A percentile compares a stretch with the other conserved stretches of the same genome.
Evolutionary conservation across 2,329 filamentous ascomycete species (phyloP).

Genomic region (Clarireedia homoeocarpa): DNA sequence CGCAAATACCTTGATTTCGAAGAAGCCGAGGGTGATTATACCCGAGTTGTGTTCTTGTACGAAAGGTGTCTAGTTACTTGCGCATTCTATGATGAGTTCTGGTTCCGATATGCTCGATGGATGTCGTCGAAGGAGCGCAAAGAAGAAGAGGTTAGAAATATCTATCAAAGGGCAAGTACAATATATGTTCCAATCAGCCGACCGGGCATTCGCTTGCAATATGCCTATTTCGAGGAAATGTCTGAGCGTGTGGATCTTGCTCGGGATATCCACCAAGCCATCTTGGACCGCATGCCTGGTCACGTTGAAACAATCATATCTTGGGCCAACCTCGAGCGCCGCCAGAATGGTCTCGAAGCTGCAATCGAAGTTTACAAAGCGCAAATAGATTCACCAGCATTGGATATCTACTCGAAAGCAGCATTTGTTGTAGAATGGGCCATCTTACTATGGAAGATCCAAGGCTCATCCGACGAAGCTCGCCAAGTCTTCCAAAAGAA

Average conservation of each 20-base stretch:
- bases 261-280: constrained; percentile 74
- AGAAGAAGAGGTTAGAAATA: constrained; percentile 83
- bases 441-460: constrained; percentile 76
- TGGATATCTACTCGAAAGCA: constrained; percentile 75
- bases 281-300: constrained; percentile 68
- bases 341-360: constrained; percentile 74
- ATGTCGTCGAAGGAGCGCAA: constrained; percentile 75
- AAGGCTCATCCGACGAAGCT: constrained; percentile 72
- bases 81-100: constrained; percentile 95
- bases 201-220: constrained; percentile 78
- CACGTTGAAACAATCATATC: constrained; percentile 84
- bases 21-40: constrained; percentile 71
- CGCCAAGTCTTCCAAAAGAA: constrained; percentile 78
- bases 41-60: constrained; percentile 74
- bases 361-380: constrained; percentile 77
- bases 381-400: constrained; percentile 66
- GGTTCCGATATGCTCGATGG: constrained; percentile 95
- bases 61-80: constrained; percentile 90
- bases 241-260: constrained; percentile 68
- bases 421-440: constrained; percentile 87
- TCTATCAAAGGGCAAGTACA: constrained; percentile 80
- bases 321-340: constrained; percentile 76
- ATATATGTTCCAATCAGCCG: constrained; percentile 81
- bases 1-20: constrained; percentile 95
- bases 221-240: constrained; percentile 91